Percentiles rank a stretch among this genome's conserved stretches.
These are phyloP conservation scores for Aspergillus floridensis DNA, from an alignment of 2,329 filamentous ascomycete genomes.

Conservation along the genomic window DNA sequence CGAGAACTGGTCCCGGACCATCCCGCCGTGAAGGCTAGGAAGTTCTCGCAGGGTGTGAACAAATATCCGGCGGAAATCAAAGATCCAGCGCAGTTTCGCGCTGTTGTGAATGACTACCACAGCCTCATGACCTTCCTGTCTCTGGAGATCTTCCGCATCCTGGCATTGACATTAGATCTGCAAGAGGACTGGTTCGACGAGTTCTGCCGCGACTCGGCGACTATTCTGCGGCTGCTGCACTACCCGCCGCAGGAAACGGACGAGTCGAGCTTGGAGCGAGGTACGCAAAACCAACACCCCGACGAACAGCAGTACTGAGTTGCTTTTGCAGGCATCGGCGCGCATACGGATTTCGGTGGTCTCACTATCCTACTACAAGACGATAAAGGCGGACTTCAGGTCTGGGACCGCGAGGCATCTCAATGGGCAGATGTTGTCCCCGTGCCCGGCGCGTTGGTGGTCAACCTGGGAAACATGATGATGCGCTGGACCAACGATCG, in stretches of 20 bases:
- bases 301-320: background rate
- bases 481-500: conserved; percentile 29
- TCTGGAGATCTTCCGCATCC: conserved; percentile 17
- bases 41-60: conserved; percentile 25
- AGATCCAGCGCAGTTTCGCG: conserved; percentile 6
- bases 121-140: conserved; percentile 17
- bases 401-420: conserved; percentile 21
- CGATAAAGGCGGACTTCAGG: conserved; percentile 26
- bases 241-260: conserved; percentile 28
- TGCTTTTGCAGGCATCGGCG: conserved; percentile 24
- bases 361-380: conserved; percentile 34
- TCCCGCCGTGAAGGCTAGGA: conserved; percentile 13
- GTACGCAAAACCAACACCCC: background rate
- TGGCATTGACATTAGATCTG: conserved; percentile 17
- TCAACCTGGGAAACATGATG: conserved; percentile 34
- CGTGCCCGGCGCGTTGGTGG: conserved; percentile 24
- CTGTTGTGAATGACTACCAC: conserved; percentile 10
- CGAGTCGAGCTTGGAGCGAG: conserved; percentile 17
- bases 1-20: conserved; percentile 19
- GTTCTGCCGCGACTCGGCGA: conserved; percentile 26
- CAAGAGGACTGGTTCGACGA: conserved; percentile 19
- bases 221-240: conserved; percentile 26
- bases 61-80: conserved; percentile 9
- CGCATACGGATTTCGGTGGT: conserved; percentile 34
- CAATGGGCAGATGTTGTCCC: conserved; percentile 29